Base-by-base conservation (phyloP, 148 eudicot genomes). In the Arctostaphylos glauca region DNA sequence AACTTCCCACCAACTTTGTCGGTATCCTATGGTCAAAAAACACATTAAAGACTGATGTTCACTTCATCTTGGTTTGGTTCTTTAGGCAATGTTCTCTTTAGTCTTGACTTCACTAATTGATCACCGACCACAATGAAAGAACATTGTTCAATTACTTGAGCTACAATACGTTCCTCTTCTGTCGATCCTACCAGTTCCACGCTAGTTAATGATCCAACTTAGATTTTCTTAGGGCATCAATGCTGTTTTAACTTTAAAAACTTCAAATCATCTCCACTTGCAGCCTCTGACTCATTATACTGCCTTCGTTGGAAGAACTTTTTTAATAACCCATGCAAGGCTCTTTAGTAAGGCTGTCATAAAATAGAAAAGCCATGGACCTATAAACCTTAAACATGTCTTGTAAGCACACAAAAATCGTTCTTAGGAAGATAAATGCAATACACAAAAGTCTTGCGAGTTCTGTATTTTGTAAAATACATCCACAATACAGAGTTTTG, bases 31-130 rank as follows among this genome's bases (percentile, higher is more conserved):
- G 5, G 75, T 46, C 75, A 71, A 6, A 43, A 16, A 5, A 71
- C n/a, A 71, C 47, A 70, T 41, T 15, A 71, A 3, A 44, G n/a
- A 68, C 50, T 15, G 50, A 16, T 70, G 23, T 25, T 15, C 71
- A 70, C 74, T 41, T 70, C 47, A 70, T 70, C 75, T 44, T 71
- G 75, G 10, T 31, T 31, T 67, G 70, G 46, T 71, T 44, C 75
- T 71, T n/a, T 46, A 44, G 47, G 73, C 44, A 4, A 38, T 13
- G 7, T 44, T 21, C 75, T 71, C 48, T 41, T 41, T 70, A 10
- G 16, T 3, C 12, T 31, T 67, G 43, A 25, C 19, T 43, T 43
- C 13, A 16, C 48, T 43, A 21, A 0, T 15, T 43, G 75, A 71
- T 71, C 75, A 71, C 5, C 43, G 49, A 16, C 75, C 21, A 71